Base-by-base conservation (phyloP, 1,284 basidiomycete species). In the Anthracocystis panici-leucophaei region DNA sequence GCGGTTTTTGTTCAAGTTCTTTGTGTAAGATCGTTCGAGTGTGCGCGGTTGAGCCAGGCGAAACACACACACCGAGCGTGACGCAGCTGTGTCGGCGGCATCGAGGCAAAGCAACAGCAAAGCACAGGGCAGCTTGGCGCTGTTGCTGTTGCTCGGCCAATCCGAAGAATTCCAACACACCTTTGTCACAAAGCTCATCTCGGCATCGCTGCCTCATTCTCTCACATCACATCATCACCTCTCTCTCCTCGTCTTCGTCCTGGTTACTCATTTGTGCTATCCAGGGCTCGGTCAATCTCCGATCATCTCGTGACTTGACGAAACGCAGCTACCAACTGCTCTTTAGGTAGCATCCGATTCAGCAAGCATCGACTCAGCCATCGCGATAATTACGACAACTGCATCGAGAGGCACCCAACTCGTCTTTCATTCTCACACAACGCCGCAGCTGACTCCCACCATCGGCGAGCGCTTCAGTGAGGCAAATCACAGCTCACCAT, bases 401-500 rank as follows among this genome's bases (percentile, higher is more conserved):
- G 18, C n/a, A 41, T 31, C 46, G 46, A 20, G 25, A 21, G n/a
- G 11, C 27, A 3, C 14, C 31, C 1, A 41, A 40, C 35, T 4
- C 45, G n/a, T 9, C 45, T 41, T 27, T 8, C 2, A 23, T 10
- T 12, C 29, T 10, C 5, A 38, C 35, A 38, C 35, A 38, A 16
- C 12, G 35, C 35, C 35, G 4, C 14, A 14, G 35, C 14, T 16
- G 35, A 16, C 5, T 16, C 14, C 14, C 20, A 6, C n/a, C 38
- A 14, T 33, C 33, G 46, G 40, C 51, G 18, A 21, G 61, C 53
- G 49, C 52, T 45, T 8, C 29, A 12, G 27, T 3, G 21, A 20
- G 35, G 29, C 35, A 18, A 35, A 29, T 6, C 49, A 35, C 60
- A 57, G 50, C 58, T 46, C 54, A 44, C 2, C 54, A 84, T 84